Conservation (phyloP, 805 yeast genomes). For the Wickerhamiella brachini region DNA sequence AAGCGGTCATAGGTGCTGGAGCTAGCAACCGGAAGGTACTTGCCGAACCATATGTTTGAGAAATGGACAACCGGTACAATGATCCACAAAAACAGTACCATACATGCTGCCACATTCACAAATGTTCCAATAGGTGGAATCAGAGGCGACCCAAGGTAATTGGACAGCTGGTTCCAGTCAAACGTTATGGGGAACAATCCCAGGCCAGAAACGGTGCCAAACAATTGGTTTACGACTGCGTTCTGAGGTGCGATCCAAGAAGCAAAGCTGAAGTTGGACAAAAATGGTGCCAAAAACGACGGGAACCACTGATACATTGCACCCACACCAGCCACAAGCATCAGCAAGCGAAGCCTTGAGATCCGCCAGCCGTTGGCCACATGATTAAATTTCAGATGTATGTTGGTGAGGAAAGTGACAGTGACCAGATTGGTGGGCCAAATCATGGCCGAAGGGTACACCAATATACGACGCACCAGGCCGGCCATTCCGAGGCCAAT, state of each 20-base stretch:
- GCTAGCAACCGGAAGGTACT: slow-evolving; percentile 39
- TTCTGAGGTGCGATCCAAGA: slow-evolving; percentile 51
- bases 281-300: slow-evolving; percentile 42
- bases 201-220: slow-evolving; percentile 49
- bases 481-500: slow-evolving; percentile 62
- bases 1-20: slow-evolving; percentile 38
- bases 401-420: slow-evolving; percentile 40
- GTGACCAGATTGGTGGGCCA: slow-evolving; percentile 61
- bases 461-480: slow-evolving; percentile 40
- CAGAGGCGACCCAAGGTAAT: slow-evolving; percentile 46
- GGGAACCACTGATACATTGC: slow-evolving; percentile 49
- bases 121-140: slow-evolving; percentile 43
- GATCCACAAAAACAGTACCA: slow-evolving; percentile 40
- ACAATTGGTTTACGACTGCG: slow-evolving; percentile 48
- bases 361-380: slow-evolving; percentile 47
- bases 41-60: slow-evolving; percentile 44
- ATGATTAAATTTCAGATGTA: slow-evolving; percentile 37
- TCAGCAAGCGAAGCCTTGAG: slow-evolving; percentile 36
- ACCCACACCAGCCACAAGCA: slow-evolving; percentile 27
- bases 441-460: slow-evolving; percentile 49
- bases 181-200: slow-evolving; percentile 55
- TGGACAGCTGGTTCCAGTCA: slow-evolving; percentile 55
- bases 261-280: slow-evolving; percentile 45
- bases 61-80: slow-evolving; percentile 39
- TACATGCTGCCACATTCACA: slow-evolving; percentile 32